Percentiles rank a stretch among this genome's conserved stretches.
Conservation (phyloP, 1,139 yeast species). For the Nakaseomyces delphensis region DNA sequence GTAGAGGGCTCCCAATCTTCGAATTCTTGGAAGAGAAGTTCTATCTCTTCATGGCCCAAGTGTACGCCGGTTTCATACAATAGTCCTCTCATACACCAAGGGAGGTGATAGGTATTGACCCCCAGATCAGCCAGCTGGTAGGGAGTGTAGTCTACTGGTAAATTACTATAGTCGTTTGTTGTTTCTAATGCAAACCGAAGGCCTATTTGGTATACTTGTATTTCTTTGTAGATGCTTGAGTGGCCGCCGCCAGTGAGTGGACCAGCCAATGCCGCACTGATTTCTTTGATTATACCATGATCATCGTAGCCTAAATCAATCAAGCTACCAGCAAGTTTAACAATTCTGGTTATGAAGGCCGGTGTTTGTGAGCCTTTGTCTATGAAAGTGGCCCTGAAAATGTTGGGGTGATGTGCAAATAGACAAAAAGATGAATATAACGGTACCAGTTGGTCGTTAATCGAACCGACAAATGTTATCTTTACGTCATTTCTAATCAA, state of each 20-base stretch:
- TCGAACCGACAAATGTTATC: conserved; percentile 72
- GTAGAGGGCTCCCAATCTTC: conserved; percentile 81
- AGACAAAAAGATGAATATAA: conserved; percentile 78
- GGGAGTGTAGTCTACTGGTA: conserved; percentile 49
- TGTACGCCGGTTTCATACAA: conserved; percentile 44
- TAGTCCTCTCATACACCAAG: conserved; percentile 88
- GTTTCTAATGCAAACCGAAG: conserved; percentile 70
- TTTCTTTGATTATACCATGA: conserved; percentile 70
- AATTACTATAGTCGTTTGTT: conserved; percentile 40
- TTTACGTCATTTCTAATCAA: conserved; percentile 66
- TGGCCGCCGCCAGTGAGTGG: conserved; percentile 93
- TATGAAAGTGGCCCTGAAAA: conserved; percentile 79
- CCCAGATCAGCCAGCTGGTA: conserved; percentile 56
- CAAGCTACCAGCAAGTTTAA: conserved; percentile 42
- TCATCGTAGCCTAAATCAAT: conserved; percentile 63
- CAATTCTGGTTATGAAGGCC: conserved; percentile 43
- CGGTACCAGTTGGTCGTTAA: conserved; percentile 89
- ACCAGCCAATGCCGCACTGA: conserved; percentile 77
- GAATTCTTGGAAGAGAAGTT: conserved; percentile 56
- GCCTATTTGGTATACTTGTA: conserved; percentile 75
- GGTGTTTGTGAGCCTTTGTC: conserved; percentile 49
- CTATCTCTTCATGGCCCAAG: conserved; percentile 46
- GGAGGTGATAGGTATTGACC: conserved; percentile 73
- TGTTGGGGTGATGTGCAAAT: conserved; percentile 80
- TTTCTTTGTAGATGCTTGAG: conserved; percentile 78